Base-by-base conservation (phyloP, 2,329 filamentous ascomycete genomes). In the Whalleya microplaca region DNA sequence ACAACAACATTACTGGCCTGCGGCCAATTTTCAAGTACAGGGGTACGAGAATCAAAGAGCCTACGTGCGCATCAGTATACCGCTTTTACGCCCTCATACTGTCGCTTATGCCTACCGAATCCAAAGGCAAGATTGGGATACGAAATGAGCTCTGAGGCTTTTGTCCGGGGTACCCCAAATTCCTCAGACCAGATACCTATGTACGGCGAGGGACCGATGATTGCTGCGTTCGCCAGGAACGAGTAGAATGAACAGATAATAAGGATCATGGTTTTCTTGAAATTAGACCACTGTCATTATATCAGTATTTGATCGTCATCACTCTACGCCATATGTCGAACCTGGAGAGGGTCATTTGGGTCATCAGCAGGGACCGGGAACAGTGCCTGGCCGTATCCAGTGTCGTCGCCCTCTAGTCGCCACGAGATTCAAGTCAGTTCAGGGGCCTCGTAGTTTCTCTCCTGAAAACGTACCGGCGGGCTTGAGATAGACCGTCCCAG, bases 41-140 rank as follows among this genome's bases (percentile, higher is more conserved):
- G 0, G 84, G 83, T 1, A 87, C 83, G 4, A 86, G 75, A 3
- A 87, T 49, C 4, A 87, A 70, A 0, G 81, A 82, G 2, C 78
- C 67, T 69, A 53, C 3, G 41, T 23, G n/a, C n/a, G 20, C 32
- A 41, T 68, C 32, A 66, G 58, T 53, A 53, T 20, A 29, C 32
- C 32, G 14, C 50, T 23, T 21, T 16, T 16, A 16, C 12, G 5
- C 20, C 32, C 29, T 20, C 27, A 5, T 29, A 29, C 37, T 37
- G 8, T 37, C 32, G 5, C 4, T 37, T 37, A 37, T 16, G 55
- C 66, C 14, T 64, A 69, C 67, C 83, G 58, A 86, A 84, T 1
- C 84, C 84, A 71, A 84, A 86, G 12, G 81, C 79, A 27, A 86
- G 75, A 67, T 86, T 86, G 1, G 84, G 79, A 65, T 86, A 87